Evolutionary conservation across 2,329 filamentous ascomycete genomes (phyloP).

Genomic region (Thielaviopsis punctulata): DNA sequence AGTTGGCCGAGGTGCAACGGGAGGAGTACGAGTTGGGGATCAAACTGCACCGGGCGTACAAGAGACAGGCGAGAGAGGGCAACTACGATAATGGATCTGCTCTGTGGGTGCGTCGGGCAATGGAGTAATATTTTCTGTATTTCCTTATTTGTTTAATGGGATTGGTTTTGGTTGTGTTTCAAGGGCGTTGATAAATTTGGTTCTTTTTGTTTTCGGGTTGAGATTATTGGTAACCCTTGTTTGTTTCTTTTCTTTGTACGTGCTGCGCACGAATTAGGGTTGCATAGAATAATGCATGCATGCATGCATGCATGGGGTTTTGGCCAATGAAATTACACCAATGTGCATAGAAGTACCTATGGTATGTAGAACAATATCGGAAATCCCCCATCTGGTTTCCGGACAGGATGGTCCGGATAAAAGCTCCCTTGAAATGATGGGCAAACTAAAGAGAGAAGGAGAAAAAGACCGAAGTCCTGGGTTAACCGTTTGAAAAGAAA

Average conservation of each 20-base stretch:
- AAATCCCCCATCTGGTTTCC: background rate
- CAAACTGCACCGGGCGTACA: conserved; percentile 56
- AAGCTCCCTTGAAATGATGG: too few relatives aligned
- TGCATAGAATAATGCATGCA: background rate
- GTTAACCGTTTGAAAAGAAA: too few relatives aligned
- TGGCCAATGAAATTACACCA: background rate
- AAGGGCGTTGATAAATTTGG: too few relatives aligned
- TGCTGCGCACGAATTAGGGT: too few relatives aligned
- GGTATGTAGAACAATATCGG: background rate
- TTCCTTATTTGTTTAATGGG: background rate
- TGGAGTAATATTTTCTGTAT: conserved; percentile 1
- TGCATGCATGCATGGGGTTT: background rate
- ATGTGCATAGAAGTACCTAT: background rate
- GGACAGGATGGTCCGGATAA: background rate
- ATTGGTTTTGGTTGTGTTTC: background rate
- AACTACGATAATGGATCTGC: conserved; percentile 44
- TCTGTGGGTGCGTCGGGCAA: conserved; percentile 61
- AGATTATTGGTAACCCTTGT: too few relatives aligned
- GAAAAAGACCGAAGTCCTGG: too few relatives aligned
- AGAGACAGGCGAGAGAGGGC: conserved; percentile 51
- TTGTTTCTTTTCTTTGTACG: background rate
- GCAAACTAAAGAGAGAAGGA: too few relatives aligned
- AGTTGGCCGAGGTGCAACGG: conserved; percentile 55
- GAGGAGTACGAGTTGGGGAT: conserved; percentile 68
- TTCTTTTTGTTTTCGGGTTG: background rate